Conservation (phyloP, 2,329 filamentous ascomycete species). For the Didymella exigua region DNA sequence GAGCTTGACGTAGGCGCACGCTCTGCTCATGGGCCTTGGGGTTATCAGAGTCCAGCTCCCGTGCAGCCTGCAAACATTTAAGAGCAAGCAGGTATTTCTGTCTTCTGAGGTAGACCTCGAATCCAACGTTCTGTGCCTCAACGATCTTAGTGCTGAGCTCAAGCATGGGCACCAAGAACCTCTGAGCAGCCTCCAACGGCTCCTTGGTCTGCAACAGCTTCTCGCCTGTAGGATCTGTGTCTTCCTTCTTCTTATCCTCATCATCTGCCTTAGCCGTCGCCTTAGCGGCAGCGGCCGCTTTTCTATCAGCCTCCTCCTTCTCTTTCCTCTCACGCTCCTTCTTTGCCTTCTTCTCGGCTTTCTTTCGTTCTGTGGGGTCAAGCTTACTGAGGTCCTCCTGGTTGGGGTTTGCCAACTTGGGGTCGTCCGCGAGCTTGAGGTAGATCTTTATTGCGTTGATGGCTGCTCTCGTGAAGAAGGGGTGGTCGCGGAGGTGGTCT, state of each 20-base stretch:
- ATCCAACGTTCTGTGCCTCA: constrained; percentile 81
- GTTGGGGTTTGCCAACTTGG: constrained; percentile 67
- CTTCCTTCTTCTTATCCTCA: constrained; percentile 78
- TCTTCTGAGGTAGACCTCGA: constrained; percentile 84
- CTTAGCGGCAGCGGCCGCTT: constrained; percentile 72
- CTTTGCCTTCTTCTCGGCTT: constrained; percentile 86
- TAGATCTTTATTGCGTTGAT: constrained; percentile 82
- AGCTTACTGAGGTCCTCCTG: constrained; percentile 59
- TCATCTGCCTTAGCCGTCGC: constrained; percentile 66
- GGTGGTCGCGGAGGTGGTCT: constrained; percentile 86
- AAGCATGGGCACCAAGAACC: constrained; percentile 80
- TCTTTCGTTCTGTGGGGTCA: constrained; percentile 74
- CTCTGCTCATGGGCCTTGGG: constrained; percentile 77
- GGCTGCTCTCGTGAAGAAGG: constrained; percentile 86
- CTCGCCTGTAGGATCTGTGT: constrained; percentile 83
- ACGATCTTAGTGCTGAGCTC: constrained; percentile 82
- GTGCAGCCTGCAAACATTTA: constrained; percentile 78
- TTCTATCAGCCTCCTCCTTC: constrained; percentile 76
- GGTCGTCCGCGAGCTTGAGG: constrained; percentile 76
- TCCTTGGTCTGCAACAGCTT: constrained; percentile 81
- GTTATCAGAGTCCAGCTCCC: constrained; percentile 70
- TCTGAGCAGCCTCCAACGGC: constrained; percentile 84
- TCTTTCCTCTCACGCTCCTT: constrained; percentile 75
- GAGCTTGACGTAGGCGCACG: constrained; percentile 68
- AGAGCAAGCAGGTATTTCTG: constrained; percentile 88